phyloP scores from a whole-genome alignment of 495 filamentous ascomycete species.

The Xylaria castorea region DNA sequence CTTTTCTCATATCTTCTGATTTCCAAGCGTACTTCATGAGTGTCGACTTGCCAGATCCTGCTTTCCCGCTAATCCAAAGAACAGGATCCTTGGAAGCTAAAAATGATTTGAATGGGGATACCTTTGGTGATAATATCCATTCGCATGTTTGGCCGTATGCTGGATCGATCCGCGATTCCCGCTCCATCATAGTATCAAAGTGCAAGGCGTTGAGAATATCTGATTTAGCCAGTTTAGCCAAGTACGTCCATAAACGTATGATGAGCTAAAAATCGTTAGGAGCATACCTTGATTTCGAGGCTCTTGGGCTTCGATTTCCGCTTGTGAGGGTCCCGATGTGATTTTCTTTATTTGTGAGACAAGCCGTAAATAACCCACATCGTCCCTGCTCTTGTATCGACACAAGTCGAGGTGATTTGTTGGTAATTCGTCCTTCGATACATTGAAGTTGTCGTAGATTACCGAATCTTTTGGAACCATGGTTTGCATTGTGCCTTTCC shows the following conservation, averaged over 20 bases:
- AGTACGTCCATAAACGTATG: background rate
- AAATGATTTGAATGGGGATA: slow-evolving; percentile 34
- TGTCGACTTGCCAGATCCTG: slow-evolving; percentile 47
- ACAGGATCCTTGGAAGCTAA: slow-evolving; percentile 34
- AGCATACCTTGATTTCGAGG: slow-evolving; percentile 43
- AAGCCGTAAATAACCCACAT: slow-evolving; percentile 35
- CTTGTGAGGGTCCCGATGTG: slow-evolving; percentile 34
- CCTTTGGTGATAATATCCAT: slow-evolving; percentile 37
- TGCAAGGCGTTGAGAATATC: slow-evolving; percentile 44
- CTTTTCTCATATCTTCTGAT: slow-evolving; percentile 31
- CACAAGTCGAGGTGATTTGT: slow-evolving; percentile 37
- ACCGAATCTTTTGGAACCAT: slow-evolving; percentile 43
- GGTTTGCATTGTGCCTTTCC: slow-evolving; percentile 37
- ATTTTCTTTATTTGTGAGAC: slow-evolving; percentile 38
- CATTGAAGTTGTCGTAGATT: slow-evolving; percentile 40
- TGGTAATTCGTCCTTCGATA: slow-evolving; percentile 34
- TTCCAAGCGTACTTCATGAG: slow-evolving; percentile 44
- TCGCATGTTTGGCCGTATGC: slow-evolving; percentile 44
- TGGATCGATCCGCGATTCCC: slow-evolving; percentile 40
- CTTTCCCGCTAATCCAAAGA: slow-evolving; percentile 45
- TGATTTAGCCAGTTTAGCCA: slow-evolving; percentile 23
- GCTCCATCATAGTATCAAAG: slow-evolving; percentile 41
- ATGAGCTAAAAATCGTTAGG: background rate
- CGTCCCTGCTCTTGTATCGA: slow-evolving; percentile 37
- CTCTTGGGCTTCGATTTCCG: slow-evolving; percentile 38